Evolutionary conservation across 768 basidiomycete species (phyloP), one percentile per base, ranked within the genome.

Genomic region (Mycena polygramma): DNA sequence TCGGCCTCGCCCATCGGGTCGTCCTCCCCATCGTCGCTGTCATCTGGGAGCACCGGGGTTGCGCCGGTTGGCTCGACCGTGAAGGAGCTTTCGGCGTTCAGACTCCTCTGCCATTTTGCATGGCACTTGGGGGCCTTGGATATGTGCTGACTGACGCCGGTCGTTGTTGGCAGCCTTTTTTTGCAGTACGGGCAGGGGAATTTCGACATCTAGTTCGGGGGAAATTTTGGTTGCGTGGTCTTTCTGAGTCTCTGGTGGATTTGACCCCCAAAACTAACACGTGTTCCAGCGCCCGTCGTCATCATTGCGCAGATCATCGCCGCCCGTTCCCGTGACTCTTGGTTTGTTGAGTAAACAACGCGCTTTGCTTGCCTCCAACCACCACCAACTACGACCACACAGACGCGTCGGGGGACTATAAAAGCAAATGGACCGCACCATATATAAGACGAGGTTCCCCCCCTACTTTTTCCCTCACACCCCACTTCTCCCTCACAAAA

Each of bases 321-420:
- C n/a, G n/a, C n/a, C n/a, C n/a, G n/a, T n/a, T n/a, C 26, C 58
- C n/a, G 58, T 59, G 58, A 59, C 58, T 46, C 26, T 22, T n/a
- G n/a, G 8, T 17, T 46, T 46, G 58, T 30, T 46, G 2, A 35
- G 30, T 24, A n/a, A 59, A 59, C 41, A 45, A 46, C 22, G 8
- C 15, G 30, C 9, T 17, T 54, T 54, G 35, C 30, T 51, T 24
- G n/a, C n/a, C n/a, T n/a, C n/a, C n/a, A n/a, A n/a, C n/a, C n/a
- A n/a, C n/a, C 53, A 35, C 53, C 36, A 54, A 54, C 30, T 20
- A 54, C 19, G 30, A 36, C 53, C 53, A 54, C 53, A 54, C 53
- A 54, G 53, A 54, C 53, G 35, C 35, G 52, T 35, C 20, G 53
- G 5, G n/a, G 22, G 22, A 26, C n/a, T 51, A 51, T 51, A 51